Percentiles rank a stretch among this genome's conserved stretches.
Evolutionary conservation across 202 grass and related monocot genomes (phyloP).

Genomic region (Setaria viridis): DNA sequence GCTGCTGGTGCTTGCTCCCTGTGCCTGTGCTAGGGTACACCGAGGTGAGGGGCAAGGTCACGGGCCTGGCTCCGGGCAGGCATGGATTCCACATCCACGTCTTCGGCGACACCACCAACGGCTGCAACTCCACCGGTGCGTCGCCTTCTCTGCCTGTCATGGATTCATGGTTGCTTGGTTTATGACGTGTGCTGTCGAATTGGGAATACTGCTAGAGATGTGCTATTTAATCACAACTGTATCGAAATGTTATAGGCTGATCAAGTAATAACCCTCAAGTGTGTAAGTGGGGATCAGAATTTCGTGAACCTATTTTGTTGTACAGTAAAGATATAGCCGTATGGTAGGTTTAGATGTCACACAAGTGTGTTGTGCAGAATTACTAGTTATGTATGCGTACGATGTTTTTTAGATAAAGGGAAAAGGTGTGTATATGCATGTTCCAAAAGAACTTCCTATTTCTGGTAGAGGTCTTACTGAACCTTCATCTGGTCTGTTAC

Average conservation of each 20-base stretch:
- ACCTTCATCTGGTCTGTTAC: not conserved
- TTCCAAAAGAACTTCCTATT: not conserved
- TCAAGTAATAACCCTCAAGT: not conserved
- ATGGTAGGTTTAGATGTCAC: not conserved
- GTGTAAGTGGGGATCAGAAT: not conserved
- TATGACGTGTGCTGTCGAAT: constrained; percentile 23
- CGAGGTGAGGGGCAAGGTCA: constrained; percentile 63
- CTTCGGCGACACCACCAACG: constrained; percentile 74
- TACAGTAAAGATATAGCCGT: not conserved
- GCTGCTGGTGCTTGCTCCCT: constrained; percentile 5
- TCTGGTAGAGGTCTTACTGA: not conserved
- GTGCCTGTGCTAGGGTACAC: constrained; percentile 50
- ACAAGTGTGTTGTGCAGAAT: not conserved
- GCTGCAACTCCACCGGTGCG: constrained; percentile 70
- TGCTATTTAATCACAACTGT: not conserved
- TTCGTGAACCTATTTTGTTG: not conserved
- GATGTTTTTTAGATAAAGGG: not conserved
- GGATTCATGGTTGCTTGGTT: not conserved
- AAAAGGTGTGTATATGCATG: not conserved
- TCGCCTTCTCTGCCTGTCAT: not conserved
- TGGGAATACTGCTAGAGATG: not conserved
- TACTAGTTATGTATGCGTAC: not conserved
- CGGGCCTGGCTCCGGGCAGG: constrained; percentile 56
- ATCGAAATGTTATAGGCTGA: not conserved
- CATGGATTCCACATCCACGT: constrained; percentile 75